Evolutionary conservation across 2,329 filamentous ascomycete species (phyloP), one percentile per base, ranked within the genome.

Genomic region (Fusarium caatingaense): DNA sequence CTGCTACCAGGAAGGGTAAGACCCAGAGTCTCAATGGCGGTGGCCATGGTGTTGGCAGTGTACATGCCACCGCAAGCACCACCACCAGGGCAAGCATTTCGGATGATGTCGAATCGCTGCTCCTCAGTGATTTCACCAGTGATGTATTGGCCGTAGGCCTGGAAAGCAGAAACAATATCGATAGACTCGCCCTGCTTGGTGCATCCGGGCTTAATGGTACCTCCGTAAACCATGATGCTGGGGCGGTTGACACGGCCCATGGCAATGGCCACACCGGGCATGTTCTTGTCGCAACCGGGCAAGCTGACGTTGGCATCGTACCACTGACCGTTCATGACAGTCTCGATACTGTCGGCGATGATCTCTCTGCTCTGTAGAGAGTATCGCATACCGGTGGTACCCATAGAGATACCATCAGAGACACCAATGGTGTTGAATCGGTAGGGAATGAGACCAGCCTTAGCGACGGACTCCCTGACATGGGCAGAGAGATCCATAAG

Each of bases 401-500:
- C 96, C 96, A 99, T 99, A 75, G 93, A 97, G 76, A 99, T 99
- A 63, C 90, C 96, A 80, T 99, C 96, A 70, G 93, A 97, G 72
- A 99, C 97, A 77, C 96, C 96, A 77, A 99, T 93, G 65, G 97
- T 99, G 86, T 99, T 99, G 89, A 99, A 99, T 80, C 98, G 94
- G 86, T 97, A 97, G 69, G 94, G 93, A 65, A 97, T 87, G 66
- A 99, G 86, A 23, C 93, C 93, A 30, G 94, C 92, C 76, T 91
- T 82, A 59, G 81, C 81, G 42, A 89, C 86, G 16, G 86, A 88
- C 73, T 88, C 80, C 76, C 83, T 84, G 71, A 97, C 92, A 70
- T 91, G 84, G 80, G 91, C 86, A 78, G 93, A 97, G 66, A 99
- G 88, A 77, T 97, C 93, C 81, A 99, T 87, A 68, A 99, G 85